A percentile compares a stretch with the other conserved stretches of the same genome.
Evolutionary conservation across 2,329 filamentous ascomycete species (phyloP).

Genomic region (Botrytis galanthina): DNA sequence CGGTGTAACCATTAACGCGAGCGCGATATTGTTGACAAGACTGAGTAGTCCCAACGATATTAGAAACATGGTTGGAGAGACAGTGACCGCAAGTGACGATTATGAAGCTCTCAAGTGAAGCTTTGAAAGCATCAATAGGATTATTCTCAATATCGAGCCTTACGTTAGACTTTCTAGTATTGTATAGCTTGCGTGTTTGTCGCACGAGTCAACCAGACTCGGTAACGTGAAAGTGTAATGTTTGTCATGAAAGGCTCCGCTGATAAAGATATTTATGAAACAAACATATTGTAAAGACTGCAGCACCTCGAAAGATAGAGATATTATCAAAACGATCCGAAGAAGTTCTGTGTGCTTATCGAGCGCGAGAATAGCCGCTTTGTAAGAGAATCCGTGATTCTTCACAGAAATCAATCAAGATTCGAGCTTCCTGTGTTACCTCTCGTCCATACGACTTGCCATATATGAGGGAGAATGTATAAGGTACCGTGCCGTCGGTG

Average conservation of each 20-base stretch:
- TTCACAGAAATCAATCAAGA: background rate
- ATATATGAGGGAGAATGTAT: background rate
- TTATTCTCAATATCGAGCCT: background rate
- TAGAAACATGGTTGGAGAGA: slow-evolving; percentile 7
- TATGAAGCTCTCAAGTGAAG: background rate
- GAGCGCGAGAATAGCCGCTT: background rate
- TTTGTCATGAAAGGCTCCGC: background rate
- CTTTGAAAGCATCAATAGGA: background rate
- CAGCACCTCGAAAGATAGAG: background rate
- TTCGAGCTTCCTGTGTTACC: background rate
- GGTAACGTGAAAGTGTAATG: background rate
- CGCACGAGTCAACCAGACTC: background rate
- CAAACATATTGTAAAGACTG: background rate
- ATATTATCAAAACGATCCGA: background rate
- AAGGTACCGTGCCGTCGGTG: slow-evolving; percentile 4
- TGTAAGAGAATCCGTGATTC: background rate
- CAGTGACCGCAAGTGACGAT: background rate
- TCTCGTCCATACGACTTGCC: background rate
- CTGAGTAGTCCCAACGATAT: slow-evolving; percentile 1
- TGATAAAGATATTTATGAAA: background rate
- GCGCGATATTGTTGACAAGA: background rate
- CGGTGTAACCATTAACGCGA: slow-evolving; percentile 48
- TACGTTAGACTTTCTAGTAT: background rate
- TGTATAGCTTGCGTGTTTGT: background rate
- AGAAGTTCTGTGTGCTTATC: background rate